Base-by-base conservation (phyloP, 2,329 filamentous ascomycete genomes). In the Botrytis byssoidea region DNA sequence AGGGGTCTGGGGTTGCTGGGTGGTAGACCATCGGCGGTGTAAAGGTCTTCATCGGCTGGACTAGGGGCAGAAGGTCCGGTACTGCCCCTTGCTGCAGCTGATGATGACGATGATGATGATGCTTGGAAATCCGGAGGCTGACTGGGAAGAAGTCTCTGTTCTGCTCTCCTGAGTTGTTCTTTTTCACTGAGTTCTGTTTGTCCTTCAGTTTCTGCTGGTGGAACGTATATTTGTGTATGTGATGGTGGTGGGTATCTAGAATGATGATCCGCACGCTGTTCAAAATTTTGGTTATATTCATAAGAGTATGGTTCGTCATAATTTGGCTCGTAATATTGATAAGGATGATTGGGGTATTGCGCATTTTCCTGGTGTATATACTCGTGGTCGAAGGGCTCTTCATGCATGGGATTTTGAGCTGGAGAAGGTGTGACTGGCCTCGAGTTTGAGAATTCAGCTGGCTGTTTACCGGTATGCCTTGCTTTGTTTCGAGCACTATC, bases 101-200 rank as follows among this genome's bases (percentile, higher is more conserved):
- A 37, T 51, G 69, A 64, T 20, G 69, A 64, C 32, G 83, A 82
- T 10, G 87, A 88, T 16, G 85, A 83, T 0, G 81, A 81, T 16
- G 82, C 84, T 44, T 82, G 81, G 73, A 84, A 82, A 20, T 81
- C 78, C 48, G 92, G 88, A 22, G 93, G 95, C 78, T 91, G 90
- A 79, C 94, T 97, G 3, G 95, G 95, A 35, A 98, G 83, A 8
- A 98, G 84, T 65, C 91, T 88, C 77, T 91, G 88, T 83, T 98
- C 95, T 59, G 93, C 94, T 74, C 89, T 89, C 65, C 91, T 89
- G 74, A 96, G 83, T 67, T 91, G 90, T 74, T 97, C 91, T 82
- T 98, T 98, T 76, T 98, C 96, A 20, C 91, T 90, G 46, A 94
- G 83, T 7, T 84, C 86, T 74, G 88, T 88, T 72, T 93, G 90